These are phyloP conservation scores for Candida pseudofarinosa DNA, from an alignment of 805 yeast genomes.

Conservation along the genomic window DNA sequence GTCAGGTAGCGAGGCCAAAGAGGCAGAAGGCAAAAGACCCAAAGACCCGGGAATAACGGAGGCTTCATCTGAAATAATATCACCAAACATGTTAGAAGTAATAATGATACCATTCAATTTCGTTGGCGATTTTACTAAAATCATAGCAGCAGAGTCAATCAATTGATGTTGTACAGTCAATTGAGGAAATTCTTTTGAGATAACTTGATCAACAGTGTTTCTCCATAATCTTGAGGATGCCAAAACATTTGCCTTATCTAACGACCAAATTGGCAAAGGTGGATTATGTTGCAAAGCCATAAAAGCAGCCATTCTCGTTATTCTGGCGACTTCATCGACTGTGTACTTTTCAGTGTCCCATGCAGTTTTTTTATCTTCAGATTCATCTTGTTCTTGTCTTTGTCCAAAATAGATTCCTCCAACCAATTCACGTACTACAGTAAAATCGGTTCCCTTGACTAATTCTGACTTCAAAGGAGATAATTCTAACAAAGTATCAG, in stretches of 20 bases:
- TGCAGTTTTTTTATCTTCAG: constrained; percentile 61
- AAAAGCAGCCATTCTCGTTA: constrained; percentile 97
- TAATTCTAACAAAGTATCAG: constrained; percentile 76
- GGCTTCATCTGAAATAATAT: constrained; percentile 96
- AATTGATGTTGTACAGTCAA: constrained; percentile 86
- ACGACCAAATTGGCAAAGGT: constrained; percentile 91
- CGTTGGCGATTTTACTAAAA: constrained; percentile 86
- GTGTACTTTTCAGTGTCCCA: constrained; percentile 92
- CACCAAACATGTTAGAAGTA: constrained; percentile 97
- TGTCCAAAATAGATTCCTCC: constrained; percentile 99
- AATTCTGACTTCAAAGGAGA: constrained; percentile 84
- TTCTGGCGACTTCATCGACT: constrained; percentile 89
- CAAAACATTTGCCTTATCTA: constrained; percentile 95
- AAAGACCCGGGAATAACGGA: constrained; percentile 97
- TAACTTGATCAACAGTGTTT: constrained; percentile 81
- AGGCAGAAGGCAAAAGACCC: constrained; percentile 93
- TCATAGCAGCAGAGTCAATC: constrained; percentile 99
- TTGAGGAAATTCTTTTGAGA: constrained; percentile 86
- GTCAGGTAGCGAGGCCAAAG: constrained; percentile 95
- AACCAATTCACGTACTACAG: constrained; percentile 92
- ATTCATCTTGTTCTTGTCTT: constrained; percentile 85
- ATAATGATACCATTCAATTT: constrained; percentile 88
- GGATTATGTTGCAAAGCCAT: constrained; percentile 91
- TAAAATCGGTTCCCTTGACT: constrained; percentile 87
- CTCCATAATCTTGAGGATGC: constrained; percentile 98